Conservation (phyloP, 2,329 filamentous ascomycete genomes). For the Colletotrichum orchidophilum region DNA sequence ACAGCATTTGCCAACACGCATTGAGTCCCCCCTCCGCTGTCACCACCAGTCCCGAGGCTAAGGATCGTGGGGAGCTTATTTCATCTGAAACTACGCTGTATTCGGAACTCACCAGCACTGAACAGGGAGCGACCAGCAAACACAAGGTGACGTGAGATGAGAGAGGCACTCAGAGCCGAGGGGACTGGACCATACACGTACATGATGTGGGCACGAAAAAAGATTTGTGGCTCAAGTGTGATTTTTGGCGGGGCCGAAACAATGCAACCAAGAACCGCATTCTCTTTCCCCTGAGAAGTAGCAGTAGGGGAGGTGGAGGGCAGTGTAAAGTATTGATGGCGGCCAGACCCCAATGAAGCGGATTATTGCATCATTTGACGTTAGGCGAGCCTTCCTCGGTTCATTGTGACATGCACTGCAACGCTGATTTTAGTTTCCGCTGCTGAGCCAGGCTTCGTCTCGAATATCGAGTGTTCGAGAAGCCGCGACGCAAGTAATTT, state of each 20-base stretch:
- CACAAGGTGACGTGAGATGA: not conserved
- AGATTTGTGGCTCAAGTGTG: not conserved
- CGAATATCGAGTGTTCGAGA: not conserved
- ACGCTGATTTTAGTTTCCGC: not conserved
- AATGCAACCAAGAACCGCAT: conserved; percentile 5
- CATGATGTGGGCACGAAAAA: not conserved
- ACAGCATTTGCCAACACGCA: not conserved
- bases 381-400: not conserved
- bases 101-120: not conserved
- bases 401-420: not conserved
- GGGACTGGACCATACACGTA: not conserved
- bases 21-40: not conserved
- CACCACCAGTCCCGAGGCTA: not conserved
- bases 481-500: not conserved
- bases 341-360: not conserved
- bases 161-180: not conserved
- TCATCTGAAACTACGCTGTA: conserved; percentile 5
- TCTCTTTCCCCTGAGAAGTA: conserved; percentile 1
- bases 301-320: not conserved
- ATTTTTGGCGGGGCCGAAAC: not conserved
- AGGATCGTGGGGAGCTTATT: not conserved
- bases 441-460: not conserved
- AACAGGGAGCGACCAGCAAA: not conserved
- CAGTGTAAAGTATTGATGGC: not conserved
- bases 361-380: not conserved